Evolutionary conservation across 805 yeast species (phyloP).

Genomic region (Yarrowia yakushimensis): DNA sequence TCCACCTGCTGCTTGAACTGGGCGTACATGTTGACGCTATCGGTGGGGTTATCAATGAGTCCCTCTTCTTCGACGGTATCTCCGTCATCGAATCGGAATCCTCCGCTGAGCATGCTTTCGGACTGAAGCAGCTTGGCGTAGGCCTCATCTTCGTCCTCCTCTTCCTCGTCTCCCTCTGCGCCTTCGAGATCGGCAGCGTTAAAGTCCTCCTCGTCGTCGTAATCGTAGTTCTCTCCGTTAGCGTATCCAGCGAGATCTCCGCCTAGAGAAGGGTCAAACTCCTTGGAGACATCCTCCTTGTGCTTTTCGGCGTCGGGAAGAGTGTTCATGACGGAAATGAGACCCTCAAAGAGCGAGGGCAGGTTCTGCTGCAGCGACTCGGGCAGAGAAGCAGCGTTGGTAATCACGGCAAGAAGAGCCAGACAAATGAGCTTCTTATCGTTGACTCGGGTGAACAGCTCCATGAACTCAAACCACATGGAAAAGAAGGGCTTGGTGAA

Average conservation of each 20-base stretch:
- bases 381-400: constrained; percentile 38
- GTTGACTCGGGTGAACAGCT: constrained; percentile 61
- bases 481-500: constrained; percentile 52
- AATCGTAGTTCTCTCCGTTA: constrained; percentile 43
- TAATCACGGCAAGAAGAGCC: constrained; percentile 56
- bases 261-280: constrained; percentile 42
- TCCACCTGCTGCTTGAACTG: constrained; percentile 57
- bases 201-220: constrained; percentile 32
- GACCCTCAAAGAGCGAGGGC: constrained; percentile 50
- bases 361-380: constrained; percentile 36
- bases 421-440: constrained; percentile 75
- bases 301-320: constrained; percentile 70
- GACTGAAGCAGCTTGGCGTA: constrained; percentile 41
- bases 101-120: constrained; percentile 35
- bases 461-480: constrained; percentile 60
- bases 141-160: constrained; percentile 36
- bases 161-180: constrained; percentile 29
- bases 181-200: constrained; percentile 36
- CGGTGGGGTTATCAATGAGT: constrained; percentile 73
- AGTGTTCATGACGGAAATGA: constrained; percentile 52
- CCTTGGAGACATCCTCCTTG: constrained; percentile 60
- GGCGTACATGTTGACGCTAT: constrained; percentile 65
- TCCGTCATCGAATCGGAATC: constrained; percentile 49
- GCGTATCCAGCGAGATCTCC: constrained; percentile 34
- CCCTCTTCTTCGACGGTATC: constrained; percentile 84